phyloP scores from a whole-genome alignment of 2,329 filamentous ascomycete species.

The Aspergillus sp. region DNA sequence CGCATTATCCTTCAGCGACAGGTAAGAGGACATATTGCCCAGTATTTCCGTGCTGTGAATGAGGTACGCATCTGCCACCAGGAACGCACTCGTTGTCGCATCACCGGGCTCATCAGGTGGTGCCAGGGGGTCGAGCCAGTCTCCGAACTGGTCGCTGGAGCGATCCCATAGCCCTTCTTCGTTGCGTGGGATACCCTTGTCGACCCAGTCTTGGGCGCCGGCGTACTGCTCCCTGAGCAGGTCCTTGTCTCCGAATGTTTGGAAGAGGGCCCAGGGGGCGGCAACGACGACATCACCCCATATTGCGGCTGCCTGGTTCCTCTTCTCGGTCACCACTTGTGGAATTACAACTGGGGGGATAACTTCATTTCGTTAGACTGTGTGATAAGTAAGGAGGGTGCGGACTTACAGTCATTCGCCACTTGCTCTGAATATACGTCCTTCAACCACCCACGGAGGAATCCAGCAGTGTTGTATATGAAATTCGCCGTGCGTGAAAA shows the following conservation, averaged over 20 bases:
- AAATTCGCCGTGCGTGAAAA: conserved; percentile 47
- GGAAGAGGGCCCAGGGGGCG: conserved; percentile 34
- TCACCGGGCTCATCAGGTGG: conserved; percentile 30
- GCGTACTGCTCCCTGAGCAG: conserved; percentile 25
- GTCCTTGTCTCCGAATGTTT: conserved; percentile 28
- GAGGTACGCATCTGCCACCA: conserved; percentile 37
- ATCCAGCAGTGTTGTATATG: conserved; percentile 54
- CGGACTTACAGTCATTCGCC: conserved; percentile 9
- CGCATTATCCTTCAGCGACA: conserved; percentile 17
- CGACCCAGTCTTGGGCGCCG: conserved; percentile 11
- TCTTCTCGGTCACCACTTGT: conserved; percentile 4
- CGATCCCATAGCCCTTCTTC: conserved; percentile 13
- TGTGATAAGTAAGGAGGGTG: too few relatives aligned
- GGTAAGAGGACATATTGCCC: conserved; percentile 22
- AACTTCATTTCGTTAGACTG: background rate
- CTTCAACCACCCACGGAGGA: conserved; percentile 52
- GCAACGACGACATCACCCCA: conserved; percentile 40
- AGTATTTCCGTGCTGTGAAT: conserved; percentile 33
- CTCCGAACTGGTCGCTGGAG: conserved; percentile 29
- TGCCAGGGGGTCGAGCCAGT: conserved; percentile 41
- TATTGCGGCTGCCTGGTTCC: conserved; percentile 23
- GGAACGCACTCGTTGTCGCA: conserved; percentile 27
- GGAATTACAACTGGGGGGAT: conserved; percentile 27
- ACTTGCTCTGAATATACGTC: conserved; percentile 44
- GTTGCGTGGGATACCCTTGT: conserved; percentile 11